phyloP scores from a whole-genome alignment of 2,329 filamentous ascomycete genomes.

The Leptosphaerulina australis region DNA sequence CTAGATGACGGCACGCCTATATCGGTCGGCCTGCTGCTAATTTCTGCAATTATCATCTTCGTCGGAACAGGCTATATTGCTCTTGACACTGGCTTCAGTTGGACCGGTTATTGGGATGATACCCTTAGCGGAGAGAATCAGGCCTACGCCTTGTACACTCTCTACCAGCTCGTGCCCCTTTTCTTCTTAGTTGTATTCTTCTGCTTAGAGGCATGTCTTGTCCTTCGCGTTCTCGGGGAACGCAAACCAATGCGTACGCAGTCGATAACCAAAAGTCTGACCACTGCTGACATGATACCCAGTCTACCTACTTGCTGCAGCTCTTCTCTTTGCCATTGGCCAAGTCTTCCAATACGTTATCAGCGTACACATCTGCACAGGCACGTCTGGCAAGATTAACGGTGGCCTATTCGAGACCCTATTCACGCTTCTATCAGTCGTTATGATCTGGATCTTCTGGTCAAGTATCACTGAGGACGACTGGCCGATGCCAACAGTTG shows the following conservation, averaged over 20 bases:
- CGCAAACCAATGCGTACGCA: slow-evolving; percentile 82
- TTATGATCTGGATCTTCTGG: slow-evolving; percentile 93
- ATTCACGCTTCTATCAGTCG: slow-evolving; percentile 84
- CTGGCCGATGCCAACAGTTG: slow-evolving; percentile 71
- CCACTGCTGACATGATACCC: slow-evolving; percentile 22
- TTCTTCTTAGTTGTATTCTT: slow-evolving; percentile 90
- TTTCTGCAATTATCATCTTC: slow-evolving; percentile 74
- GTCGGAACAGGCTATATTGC: slow-evolving; percentile 94
- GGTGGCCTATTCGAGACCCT: slow-evolving; percentile 91
- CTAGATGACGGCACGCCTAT: slow-evolving; percentile 90
- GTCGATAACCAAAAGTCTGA: neutral
- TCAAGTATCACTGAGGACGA: slow-evolving; percentile 99
- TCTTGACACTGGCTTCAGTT: slow-evolving; percentile 87
- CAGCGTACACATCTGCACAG: slow-evolving; percentile 87
- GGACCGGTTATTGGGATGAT: slow-evolving; percentile 76
- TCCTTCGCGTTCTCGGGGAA: slow-evolving; percentile 85
- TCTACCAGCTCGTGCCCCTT: slow-evolving; percentile 89
- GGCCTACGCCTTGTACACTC: slow-evolving; percentile 86
- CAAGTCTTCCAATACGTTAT: slow-evolving; percentile 97
- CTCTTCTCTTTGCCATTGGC: slow-evolving; percentile 83
- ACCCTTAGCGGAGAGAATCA: slow-evolving; percentile 60
- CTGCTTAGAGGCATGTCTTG: slow-evolving; percentile 79
- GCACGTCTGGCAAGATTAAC: slow-evolving; percentile 84
- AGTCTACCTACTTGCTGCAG: slow-evolving; percentile 77
- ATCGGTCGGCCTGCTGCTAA: slow-evolving; percentile 75